phyloP scores from a whole-genome alignment of 495 filamentous ascomycete species.

The Parachaetomium inaequale region DNA sequence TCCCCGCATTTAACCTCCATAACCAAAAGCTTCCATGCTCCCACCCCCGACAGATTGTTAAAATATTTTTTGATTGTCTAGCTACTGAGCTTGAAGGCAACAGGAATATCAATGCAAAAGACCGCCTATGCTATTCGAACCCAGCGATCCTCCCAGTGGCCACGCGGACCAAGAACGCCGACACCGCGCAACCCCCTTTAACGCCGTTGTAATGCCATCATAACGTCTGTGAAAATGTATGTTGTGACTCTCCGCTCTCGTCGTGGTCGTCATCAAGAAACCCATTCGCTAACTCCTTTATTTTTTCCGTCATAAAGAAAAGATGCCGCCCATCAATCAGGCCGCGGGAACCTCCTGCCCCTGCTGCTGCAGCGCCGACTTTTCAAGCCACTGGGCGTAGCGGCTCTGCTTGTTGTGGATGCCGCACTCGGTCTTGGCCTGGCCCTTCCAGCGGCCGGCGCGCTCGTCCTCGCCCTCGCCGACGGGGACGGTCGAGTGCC shows the following conservation, averaged over 20 bases:
- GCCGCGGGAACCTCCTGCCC: conserved; percentile 14
- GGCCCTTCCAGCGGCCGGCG: conserved; percentile 95
- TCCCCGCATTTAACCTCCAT: neutral
- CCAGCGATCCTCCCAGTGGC: neutral
- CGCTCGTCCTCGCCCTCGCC: conserved; percentile 90
- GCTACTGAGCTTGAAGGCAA: neutral
- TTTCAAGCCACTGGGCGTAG: conserved; percentile 77
- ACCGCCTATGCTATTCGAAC: conserved; percentile 4
- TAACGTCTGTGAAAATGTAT: conserved; percentile 7
- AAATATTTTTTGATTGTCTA: conserved; percentile 1
- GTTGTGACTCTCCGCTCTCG: neutral
- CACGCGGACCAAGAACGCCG: conserved; percentile 3
- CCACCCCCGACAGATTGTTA: neutral
- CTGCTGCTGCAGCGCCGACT: conserved; percentile 54
- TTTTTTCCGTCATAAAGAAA: neutral
- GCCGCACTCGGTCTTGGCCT: conserved; percentile 91
- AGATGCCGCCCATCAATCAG: neutral
- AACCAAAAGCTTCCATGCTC: too few species aligned
- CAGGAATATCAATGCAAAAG: neutral
- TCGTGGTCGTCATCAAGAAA: conserved; percentile 12
- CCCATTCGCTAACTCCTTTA: conserved; percentile 2
- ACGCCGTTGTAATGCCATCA: conserved; percentile 18
- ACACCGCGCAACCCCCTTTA: neutral
- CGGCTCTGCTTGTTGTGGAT: conserved; percentile 95
- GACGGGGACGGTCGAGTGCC: conserved; percentile 93